Base-by-base conservation (phyloP, 768 basidiomycete genomes). In the Royoungia palumana region DNA sequence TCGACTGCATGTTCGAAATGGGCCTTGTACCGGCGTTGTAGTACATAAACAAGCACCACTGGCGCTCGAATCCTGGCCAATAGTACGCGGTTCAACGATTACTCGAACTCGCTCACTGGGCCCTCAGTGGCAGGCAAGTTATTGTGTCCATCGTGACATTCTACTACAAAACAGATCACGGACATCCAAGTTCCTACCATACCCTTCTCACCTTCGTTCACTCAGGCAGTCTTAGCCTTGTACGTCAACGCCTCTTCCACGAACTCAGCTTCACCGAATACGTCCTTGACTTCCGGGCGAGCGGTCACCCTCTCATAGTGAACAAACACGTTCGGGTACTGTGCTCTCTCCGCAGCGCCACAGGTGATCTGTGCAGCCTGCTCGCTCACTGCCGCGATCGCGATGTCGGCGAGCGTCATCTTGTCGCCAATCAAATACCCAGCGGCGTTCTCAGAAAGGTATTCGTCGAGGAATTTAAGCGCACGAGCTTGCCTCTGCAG, bases 321-420 rank as follows among this genome's bases (percentile, higher is more conserved):
- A 24, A 55, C 51, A 51, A 62, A 66, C 27, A 66, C 19, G 22
- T 58, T 49, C 8, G 58, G 51, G 43, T 66, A 67, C 44, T 35
- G 48, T 5, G 43, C 55, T 45, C 66, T 66, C 51, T 68, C 66
- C 19, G 36, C 43, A 22, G 48, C 51, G 6, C 65, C 65, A 32
- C 62, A 63, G 0, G 66, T 67, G 9, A 62, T 44, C 28, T 32
- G 42, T 19, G 35, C 62, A 17, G 57, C 60, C 27, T 58, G 64
- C 47, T 60, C 38, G 41, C 35, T 60, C 27, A 54, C 55, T 10
- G 47, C 56, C 19, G 62, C 64, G 8, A 67, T 38, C 16, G 44
- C 30, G 44, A 67, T 58, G 21, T 64, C 65, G 0, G 61, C 64
- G n/a, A 68, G 57, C 16, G 64, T 60, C 37, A 66, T 41, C 35